Conservation (phyloP, 768 basidiomycete species). For the Macrocybe gigantea region DNA sequence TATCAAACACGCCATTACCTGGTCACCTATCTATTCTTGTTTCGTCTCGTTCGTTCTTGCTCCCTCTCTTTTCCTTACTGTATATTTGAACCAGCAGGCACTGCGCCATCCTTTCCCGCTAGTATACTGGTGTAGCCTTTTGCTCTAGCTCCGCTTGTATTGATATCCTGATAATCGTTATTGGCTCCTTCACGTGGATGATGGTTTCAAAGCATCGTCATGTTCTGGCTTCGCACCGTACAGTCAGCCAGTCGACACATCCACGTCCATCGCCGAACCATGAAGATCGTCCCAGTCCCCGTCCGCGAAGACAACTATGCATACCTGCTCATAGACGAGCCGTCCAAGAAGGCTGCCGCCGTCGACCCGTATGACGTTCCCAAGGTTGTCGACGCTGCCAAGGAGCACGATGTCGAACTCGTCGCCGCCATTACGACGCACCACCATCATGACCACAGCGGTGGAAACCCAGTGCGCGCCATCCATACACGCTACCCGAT, state of each 20-base stretch:
- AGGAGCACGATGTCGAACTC: slow-evolving; percentile 55
- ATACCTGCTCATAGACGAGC: slow-evolving; percentile 72
- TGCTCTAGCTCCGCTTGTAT: slow-evolving; percentile 6
- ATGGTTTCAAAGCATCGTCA: too few relatives aligned
- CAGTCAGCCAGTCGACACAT: too few relatives aligned
- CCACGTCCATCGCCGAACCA: slow-evolving; percentile 22
- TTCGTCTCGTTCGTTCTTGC: background rate
- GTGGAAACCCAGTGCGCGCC: slow-evolving; percentile 67
- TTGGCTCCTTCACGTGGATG: too few relatives aligned
- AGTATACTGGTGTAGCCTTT: slow-evolving; percentile 2
- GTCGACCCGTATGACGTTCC: slow-evolving; percentile 77
- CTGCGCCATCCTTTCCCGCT: slow-evolving; percentile 10
- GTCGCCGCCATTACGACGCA: slow-evolving; percentile 85
- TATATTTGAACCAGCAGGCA: slow-evolving; percentile 8
- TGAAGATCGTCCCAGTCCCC: slow-evolving; percentile 77
- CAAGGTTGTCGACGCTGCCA: slow-evolving; percentile 61
- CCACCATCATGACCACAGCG: slow-evolving; percentile 87
- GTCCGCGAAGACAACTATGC: slow-evolving; percentile 83
- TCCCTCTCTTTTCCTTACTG: background rate
- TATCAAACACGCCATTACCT: too few relatives aligned
- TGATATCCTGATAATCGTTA: background rate
- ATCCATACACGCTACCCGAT: slow-evolving; percentile 1
- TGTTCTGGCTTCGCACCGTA: too few relatives aligned
- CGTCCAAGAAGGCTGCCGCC: slow-evolving; percentile 62
- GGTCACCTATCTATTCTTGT: too few relatives aligned